These are phyloP conservation scores for Fusarium nurragi DNA, from an alignment of 2,329 filamentous ascomycete species.

Conservation along the genomic window DNA sequence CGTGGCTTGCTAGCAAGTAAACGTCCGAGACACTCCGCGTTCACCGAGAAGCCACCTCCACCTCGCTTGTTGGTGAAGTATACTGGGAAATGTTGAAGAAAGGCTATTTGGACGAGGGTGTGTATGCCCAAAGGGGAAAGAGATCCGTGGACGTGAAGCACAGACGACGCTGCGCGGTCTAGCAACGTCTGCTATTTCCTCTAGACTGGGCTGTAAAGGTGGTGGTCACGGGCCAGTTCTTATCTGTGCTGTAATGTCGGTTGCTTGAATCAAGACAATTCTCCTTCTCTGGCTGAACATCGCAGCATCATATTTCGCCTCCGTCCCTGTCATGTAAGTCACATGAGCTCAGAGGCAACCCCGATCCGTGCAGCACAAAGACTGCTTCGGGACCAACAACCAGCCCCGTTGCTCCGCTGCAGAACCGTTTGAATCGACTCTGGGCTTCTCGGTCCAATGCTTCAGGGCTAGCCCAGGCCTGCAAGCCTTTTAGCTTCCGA, in stretches of 20 bases:
- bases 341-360: neutral
- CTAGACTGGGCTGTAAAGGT: neutral
- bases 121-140: neutral
- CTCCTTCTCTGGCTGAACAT: neutral
- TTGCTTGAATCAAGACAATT: neutral
- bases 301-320: neutral
- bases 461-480: constrained; percentile 7
- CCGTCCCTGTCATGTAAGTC: neutral
- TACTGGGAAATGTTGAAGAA: neutral
- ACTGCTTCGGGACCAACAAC: constrained; percentile 2
- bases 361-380: constrained; percentile 3
- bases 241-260: neutral
- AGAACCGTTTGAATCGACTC: constrained; percentile 4
- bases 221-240: neutral
- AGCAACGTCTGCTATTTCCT: constrained; percentile 16
- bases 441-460: neutral
- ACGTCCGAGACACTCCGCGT: constrained; percentile 20
- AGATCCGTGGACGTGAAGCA: constrained; percentile 7
- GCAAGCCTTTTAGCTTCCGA: constrained; percentile 18
- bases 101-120: neutral
- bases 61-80: constrained; percentile 9
- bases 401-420: neutral
- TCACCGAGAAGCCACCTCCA: neutral
- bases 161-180: constrained; percentile 6
- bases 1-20: neutral